phyloP scores from a whole-genome alignment of 495 filamentous ascomycete species.

The Coniosporium apollinis region DNA sequence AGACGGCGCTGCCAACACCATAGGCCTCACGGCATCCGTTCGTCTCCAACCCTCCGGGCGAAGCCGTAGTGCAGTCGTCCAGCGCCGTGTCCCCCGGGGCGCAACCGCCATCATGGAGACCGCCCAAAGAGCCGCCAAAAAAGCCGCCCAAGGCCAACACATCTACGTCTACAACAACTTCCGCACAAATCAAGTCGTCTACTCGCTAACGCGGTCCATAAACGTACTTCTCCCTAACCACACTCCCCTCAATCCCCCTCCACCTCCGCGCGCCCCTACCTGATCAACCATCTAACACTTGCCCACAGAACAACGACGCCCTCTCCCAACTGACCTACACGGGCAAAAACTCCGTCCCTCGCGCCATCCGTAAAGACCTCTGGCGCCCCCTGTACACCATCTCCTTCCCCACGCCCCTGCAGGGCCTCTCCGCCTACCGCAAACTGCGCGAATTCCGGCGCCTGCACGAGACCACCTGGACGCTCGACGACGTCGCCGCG shows the following conservation, averaged over 20 bases:
- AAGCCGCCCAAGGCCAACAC: constrained; percentile 36
- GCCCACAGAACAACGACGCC: constrained; percentile 43
- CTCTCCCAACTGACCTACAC: constrained; percentile 68
- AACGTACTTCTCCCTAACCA: constrained; percentile 53
- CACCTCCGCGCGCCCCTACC: background rate
- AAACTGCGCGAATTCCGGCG: constrained; percentile 67
- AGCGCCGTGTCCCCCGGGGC: no score
- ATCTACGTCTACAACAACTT: constrained; percentile 77
- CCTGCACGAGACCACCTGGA: constrained; percentile 50
- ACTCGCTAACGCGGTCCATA: constrained; percentile 52
- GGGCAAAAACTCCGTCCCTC: constrained; percentile 76
- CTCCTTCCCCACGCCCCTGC: constrained; percentile 41
- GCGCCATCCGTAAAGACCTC: constrained; percentile 70
- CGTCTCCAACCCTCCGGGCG: no score
- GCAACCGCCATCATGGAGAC: no score
- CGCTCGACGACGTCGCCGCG: constrained; percentile 26
- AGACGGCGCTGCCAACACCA: no score
- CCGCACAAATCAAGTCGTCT: constrained; percentile 65
- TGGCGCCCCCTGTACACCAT: constrained; percentile 73
- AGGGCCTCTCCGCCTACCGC: constrained; percentile 61
- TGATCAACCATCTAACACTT: no score
- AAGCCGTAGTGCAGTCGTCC: no score
- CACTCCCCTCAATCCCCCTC: constrained; percentile 6
- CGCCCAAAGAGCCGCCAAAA: no score
- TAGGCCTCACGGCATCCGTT: no score